Percentiles rank a stretch among this genome's conserved stretches.
Evolutionary conservation across 2,329 filamentous ascomycete genomes (phyloP).

Genomic region (Coleophoma eucalyptorum): DNA sequence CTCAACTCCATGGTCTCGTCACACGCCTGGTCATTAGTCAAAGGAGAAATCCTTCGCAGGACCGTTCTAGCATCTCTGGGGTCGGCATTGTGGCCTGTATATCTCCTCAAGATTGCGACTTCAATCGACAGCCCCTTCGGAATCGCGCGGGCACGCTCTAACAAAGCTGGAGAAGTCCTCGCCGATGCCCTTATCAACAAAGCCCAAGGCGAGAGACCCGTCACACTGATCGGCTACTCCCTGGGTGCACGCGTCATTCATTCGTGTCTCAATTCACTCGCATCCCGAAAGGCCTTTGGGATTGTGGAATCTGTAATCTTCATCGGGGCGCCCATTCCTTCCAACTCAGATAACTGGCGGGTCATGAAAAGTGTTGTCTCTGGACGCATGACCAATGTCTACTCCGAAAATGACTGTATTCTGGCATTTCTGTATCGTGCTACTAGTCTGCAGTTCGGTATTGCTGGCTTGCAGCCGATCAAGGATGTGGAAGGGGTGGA

Average conservation of each 20-base stretch:
- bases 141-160: conserved; percentile 51
- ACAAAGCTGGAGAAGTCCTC: conserved; percentile 58
- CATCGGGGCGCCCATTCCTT: conserved; percentile 78
- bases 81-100: conserved; percentile 45
- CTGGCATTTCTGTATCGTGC: conserved; percentile 85
- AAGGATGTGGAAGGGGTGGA: conserved; percentile 58
- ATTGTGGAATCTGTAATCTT: conserved; percentile 66
- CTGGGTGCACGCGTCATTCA: conserved; percentile 61
- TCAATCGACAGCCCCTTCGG: conserved; percentile 60
- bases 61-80: conserved; percentile 40
- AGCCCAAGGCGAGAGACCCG: conserved; percentile 60
- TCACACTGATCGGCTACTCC: conserved; percentile 58
- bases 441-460: conserved; percentile 75
- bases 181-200: conserved; percentile 73
- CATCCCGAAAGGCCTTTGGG: conserved; percentile 59
- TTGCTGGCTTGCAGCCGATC: conserved; percentile 78
- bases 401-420: conserved; percentile 81
- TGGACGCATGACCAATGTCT: conserved; percentile 87
- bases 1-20: conserved; percentile 62
- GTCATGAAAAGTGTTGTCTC: conserved; percentile 73
- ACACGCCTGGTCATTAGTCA: conserved; percentile 56
- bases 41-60: conserved; percentile 56
- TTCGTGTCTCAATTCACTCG: conserved; percentile 56
- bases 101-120: conserved; percentile 44
- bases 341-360: conserved; percentile 69